Conservation (phyloP, 2,329 filamentous ascomycete species). For the Colletotrichum sp. region DNA sequence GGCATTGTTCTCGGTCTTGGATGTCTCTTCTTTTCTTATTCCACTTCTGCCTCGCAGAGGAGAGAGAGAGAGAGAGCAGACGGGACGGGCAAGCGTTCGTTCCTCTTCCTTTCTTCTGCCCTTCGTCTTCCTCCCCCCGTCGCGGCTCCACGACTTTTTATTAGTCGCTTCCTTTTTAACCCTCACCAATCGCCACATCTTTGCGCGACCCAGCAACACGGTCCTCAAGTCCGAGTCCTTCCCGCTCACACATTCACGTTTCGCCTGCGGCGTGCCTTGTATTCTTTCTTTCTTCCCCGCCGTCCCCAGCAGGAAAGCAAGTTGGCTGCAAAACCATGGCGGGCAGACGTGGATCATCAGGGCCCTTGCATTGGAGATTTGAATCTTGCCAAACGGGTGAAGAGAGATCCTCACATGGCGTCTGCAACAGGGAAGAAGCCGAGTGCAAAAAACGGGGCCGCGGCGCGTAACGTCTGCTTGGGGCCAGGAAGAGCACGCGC, state of each 20-base stretch:
- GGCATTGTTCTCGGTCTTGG: not conserved
- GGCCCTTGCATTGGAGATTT: slow-evolving; percentile 6
- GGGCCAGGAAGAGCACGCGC: not conserved
- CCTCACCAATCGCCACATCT: not conserved
- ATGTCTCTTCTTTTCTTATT: not conserved
- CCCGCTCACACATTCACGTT: not conserved
- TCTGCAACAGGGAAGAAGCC: not conserved
- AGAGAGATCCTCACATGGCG: not conserved
- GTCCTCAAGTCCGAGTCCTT: not conserved
- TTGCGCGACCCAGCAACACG: not conserved
- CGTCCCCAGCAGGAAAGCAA: not conserved
- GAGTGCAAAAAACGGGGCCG: not conserved
- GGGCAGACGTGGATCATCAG: not conserved
- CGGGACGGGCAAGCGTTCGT: not conserved
- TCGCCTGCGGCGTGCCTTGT: not conserved
- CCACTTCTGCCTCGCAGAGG: not conserved
- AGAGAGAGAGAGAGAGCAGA: not conserved
- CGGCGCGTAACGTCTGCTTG: not conserved
- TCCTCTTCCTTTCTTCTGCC: slow-evolving; percentile 4
- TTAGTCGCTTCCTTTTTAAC: not conserved
- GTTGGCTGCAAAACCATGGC: not conserved
- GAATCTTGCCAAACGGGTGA: not conserved
- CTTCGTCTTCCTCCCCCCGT: not conserved
- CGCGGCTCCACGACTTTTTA: not conserved
- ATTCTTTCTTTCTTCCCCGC: not conserved